Percentiles rank a stretch among this genome's conserved stretches.
These are phyloP conservation scores for Fistulinella cinereoalba DNA, from an alignment of 1,284 basidiomycete genomes.

Conservation along the genomic window DNA sequence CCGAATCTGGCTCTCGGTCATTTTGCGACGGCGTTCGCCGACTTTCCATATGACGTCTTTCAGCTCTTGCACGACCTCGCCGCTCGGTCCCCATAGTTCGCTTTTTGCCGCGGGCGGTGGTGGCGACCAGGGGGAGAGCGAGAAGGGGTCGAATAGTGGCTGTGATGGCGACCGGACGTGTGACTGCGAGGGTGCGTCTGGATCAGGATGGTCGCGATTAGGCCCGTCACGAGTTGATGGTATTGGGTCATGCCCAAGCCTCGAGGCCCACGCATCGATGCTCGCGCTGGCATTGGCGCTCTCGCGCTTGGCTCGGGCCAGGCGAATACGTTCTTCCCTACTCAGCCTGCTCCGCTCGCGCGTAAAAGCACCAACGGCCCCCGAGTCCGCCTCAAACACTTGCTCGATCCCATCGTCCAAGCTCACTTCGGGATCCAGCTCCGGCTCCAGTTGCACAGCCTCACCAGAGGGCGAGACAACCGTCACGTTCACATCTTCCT, in stretches of 20 bases:
- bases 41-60: slow-evolving; percentile 84
- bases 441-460: background rate
- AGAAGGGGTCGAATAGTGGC: background rate
- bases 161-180: too few relatives aligned
- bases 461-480: slow-evolving; percentile 12
- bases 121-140: slow-evolving; percentile 4
- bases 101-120: background rate
- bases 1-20: slow-evolving; percentile 34
- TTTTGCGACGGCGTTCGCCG: slow-evolving; percentile 59
- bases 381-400: slow-evolving; percentile 69
- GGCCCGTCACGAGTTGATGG: too few relatives aligned
- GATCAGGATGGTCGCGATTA: background rate
- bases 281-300: slow-evolving; percentile 20
- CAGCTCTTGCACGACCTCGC: slow-evolving; percentile 77
- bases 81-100: slow-evolving; percentile 67
- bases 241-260: background rate
- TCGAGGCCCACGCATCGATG: background rate
- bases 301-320: slow-evolving; percentile 58
- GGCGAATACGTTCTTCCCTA: slow-evolving; percentile 67
- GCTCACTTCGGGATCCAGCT: background rate
- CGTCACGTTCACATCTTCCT: slow-evolving; percentile 1
- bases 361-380: slow-evolving; percentile 37
- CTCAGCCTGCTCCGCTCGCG: slow-evolving; percentile 61
- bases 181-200: background rate
- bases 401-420: slow-evolving; percentile 55